Evolutionary conservation across 176 grass and related monocot genomes (phyloP), one percentile per base, ranked within the genome.

Genomic region (Thinopyrum elongatum): DNA sequence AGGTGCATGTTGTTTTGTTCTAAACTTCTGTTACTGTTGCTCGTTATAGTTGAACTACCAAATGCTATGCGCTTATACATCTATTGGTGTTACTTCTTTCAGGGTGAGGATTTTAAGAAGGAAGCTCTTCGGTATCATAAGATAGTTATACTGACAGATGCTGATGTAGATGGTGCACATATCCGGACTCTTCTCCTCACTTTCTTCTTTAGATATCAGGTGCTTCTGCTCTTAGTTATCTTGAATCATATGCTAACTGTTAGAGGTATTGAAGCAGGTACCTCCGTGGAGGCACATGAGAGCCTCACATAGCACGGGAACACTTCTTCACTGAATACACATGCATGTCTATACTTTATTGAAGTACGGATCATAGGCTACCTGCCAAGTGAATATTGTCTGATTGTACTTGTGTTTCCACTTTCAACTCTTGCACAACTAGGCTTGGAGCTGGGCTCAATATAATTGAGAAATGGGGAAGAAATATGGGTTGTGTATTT

Each of bases 151-250:
- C 85, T 99, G 57, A 96, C 97, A 47, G 94, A 99, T 91, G 97
- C 97, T 83, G 97, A 99, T 91, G 97, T 99, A 77, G 97, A 99
- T 85, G 94, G 94, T 70, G 94, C 97, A 27, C 97, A 99, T 84
- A 99, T 99, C 28, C 86, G 97, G 42, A 99, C 97, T 67, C 94
- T 99, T 66, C 92, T 99, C 42, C 90, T 99, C 84, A 99, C 94
- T 64, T 99, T 96, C 91, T 99, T 99, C 90, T 99, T 94, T 90
- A 95, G 97, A 96, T 99, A 94, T 86, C 97, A 99, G 89, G 97
- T 99, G 80, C 15, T 71, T 89, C 12, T 62, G 74, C 42, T 71
- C 12, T 65, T 74, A 14, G 22, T 70, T 82, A 46, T 61, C 34
- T 29, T 82, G 63, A 47, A 85, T 36, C 69, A 65, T 55, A 9